These are phyloP conservation scores for Aristolochia fimbriata DNA, from an alignment of 164 flowering plant genomes.

Conservation along the genomic window DNA sequence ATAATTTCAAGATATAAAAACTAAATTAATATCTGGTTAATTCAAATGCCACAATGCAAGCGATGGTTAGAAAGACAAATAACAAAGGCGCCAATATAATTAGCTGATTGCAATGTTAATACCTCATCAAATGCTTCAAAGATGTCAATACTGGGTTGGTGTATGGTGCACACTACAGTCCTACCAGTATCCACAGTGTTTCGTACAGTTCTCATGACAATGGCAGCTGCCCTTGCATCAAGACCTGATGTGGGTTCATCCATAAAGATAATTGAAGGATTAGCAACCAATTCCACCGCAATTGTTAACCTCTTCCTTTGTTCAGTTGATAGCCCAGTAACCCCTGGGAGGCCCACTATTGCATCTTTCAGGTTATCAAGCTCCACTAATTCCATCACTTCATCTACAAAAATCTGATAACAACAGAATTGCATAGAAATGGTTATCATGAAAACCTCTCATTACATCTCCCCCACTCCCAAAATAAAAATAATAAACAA, in stretches of 20 bases:
- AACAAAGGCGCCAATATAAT: too few species aligned
- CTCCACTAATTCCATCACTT: conserved; percentile 94
- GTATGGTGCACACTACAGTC: conserved; percentile 98
- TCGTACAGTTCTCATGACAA: conserved; percentile 96
- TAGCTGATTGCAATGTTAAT: not conserved
- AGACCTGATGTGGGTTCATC: conserved; percentile 99
- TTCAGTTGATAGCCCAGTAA: conserved; percentile 94
- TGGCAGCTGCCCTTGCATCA: conserved; percentile 99
- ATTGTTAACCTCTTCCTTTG: conserved; percentile 97
- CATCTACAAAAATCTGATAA: conserved; percentile 70
- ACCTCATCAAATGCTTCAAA: conserved; percentile 99
- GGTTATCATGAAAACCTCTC: too few species aligned
- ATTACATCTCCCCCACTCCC: too few species aligned
- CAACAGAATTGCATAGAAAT: too few species aligned
- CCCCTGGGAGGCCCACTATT: conserved; percentile 88
- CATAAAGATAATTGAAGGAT: conserved; percentile 99
- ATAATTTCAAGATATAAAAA: too few species aligned
- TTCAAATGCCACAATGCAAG: too few species aligned
- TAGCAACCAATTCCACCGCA: conserved; percentile 98
- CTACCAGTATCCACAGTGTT: conserved; percentile 98
- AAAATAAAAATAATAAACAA: too few species aligned
- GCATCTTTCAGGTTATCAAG: conserved; percentile 77
- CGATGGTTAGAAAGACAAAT: too few species aligned
- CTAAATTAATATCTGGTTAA: too few species aligned
- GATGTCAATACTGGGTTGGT: conserved; percentile 97